Percentiles rank a stretch among this genome's conserved stretches.
Evolutionary conservation across 208 protist genomes (phyloP).

Genomic region (Vickermania ingenoplastis): DNA sequence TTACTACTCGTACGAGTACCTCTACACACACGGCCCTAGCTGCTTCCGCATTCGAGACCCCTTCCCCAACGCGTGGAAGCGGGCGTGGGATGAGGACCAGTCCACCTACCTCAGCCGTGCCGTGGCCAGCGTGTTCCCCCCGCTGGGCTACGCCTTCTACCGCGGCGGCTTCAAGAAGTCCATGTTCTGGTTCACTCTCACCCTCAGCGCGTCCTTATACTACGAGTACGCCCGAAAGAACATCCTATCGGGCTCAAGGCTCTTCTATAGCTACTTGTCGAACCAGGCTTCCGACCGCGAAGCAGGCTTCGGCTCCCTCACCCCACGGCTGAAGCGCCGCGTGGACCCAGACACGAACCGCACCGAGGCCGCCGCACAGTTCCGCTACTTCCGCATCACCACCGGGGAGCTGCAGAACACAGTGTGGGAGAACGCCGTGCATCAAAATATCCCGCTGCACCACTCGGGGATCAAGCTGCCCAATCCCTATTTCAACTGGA

Average conservation of each 20-base stretch:
- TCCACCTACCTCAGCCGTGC: conserved; percentile 45
- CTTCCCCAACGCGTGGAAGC: conserved; percentile 55
- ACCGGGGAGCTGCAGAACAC: conserved; percentile 60
- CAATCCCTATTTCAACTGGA: conserved; percentile 85
- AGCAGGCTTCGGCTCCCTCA: conserved; percentile 61
- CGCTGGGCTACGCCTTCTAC: conserved; percentile 73
- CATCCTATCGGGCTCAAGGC: conserved; percentile 41
- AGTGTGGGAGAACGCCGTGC: conserved; percentile 65
- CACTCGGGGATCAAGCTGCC: conserved; percentile 30
- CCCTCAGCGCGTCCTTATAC: conserved; percentile 28
- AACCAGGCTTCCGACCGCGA: conserved; percentile 51
- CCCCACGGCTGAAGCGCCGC: conserved; percentile 41
- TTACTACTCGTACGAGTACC: conserved; percentile 84
- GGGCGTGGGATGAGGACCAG: conserved; percentile 73
- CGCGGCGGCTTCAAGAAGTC: conserved; percentile 69
- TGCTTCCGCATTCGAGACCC: conserved; percentile 65
- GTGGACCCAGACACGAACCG: conserved; percentile 79
- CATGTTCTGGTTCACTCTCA: conserved; percentile 45
- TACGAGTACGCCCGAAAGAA: conserved; percentile 72
- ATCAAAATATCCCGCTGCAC: conserved; percentile 58
- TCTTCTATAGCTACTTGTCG: conserved; percentile 74
- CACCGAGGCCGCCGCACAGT: conserved; percentile 62
- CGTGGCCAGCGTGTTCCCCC: conserved; percentile 50
- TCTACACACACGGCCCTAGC: conserved; percentile 75
- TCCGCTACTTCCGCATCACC: conserved; percentile 64